phyloP scores from a whole-genome alignment of 1,284 basidiomycete species.

The Ceratobasidium sp. region DNA sequence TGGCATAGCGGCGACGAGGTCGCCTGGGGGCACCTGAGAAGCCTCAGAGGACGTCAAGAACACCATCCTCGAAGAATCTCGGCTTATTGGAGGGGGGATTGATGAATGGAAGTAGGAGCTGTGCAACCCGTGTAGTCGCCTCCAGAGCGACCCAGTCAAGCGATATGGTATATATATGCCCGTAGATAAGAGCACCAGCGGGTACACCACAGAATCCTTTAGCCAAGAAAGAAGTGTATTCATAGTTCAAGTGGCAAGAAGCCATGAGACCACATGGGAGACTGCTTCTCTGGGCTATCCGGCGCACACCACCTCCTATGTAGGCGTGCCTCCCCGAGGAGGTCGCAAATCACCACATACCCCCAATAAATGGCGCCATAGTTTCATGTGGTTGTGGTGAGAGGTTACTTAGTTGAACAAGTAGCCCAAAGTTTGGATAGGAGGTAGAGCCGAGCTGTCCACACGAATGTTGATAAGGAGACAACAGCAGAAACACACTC shows the following conservation, averaged over 20 bases:
- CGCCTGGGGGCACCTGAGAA: constrained; percentile 6
- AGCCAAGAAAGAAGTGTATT: constrained; percentile 8
- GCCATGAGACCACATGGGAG: constrained; percentile 28
- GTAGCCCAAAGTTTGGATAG: no score
- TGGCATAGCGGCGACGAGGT: constrained; percentile 17
- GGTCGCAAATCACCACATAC: not conserved
- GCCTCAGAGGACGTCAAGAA: not conserved
- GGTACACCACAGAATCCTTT: not conserved
- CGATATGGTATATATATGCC: constrained; percentile 33
- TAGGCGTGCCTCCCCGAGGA: not conserved
- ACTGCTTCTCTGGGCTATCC: constrained; percentile 29
- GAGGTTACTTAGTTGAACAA: no score
- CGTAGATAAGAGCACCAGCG: not conserved
- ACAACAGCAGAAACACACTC: no score
- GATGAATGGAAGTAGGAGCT: not conserved
- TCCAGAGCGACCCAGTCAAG: not conserved
- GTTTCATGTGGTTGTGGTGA: no score
- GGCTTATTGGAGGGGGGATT: not conserved
- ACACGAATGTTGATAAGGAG: no score
- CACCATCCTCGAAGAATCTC: constrained; percentile 2
- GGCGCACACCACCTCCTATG: constrained; percentile 24
- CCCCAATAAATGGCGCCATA: no score
- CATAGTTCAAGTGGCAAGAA: constrained; percentile 21
- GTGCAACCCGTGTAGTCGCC: not conserved
- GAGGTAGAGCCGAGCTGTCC: no score